These are phyloP conservation scores for Galium porrigens DNA, from an alignment of 305 asterid genomes.

Conservation along the genomic window DNA sequence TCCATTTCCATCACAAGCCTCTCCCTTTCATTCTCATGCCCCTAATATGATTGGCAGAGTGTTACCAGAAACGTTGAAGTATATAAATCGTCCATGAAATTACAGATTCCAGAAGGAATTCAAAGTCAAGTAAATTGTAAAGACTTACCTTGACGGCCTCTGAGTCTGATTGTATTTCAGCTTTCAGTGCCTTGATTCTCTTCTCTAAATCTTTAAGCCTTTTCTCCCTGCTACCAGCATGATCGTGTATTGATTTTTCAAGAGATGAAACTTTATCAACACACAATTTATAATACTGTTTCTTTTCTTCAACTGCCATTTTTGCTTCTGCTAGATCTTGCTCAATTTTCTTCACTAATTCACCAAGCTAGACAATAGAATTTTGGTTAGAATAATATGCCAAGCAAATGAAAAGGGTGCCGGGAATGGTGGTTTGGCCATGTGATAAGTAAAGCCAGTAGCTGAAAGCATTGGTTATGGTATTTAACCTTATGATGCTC, in stretches of 20 bases:
- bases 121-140: not conserved
- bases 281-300: conserved; percentile 36
- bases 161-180: conserved; percentile 62
- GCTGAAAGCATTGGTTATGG: not conserved
- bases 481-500: conserved; percentile 85
- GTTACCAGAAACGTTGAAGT: conserved; percentile 9
- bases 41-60: conserved; percentile 33
- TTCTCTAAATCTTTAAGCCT: conserved; percentile 77
- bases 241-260: conserved; percentile 61
- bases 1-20: conserved; percentile 87
- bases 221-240: conserved; percentile 65
- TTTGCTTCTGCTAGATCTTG: conserved; percentile 73
- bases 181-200: conserved; percentile 50
- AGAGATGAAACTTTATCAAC: conserved; percentile 58
- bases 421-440: not conserved
- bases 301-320: conserved; percentile 47
- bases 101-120: not conserved
- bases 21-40: conserved; percentile 70
- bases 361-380: conserved; percentile 52
- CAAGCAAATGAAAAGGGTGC: conserved; percentile 1
- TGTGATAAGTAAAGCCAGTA: conserved; percentile 9
- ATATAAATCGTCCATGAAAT: conserved; percentile 5
- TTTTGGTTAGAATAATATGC: not conserved
- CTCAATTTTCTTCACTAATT: conserved; percentile 59
- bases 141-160: conserved; percentile 59